phyloP scores from a whole-genome alignment of 2,329 filamentous ascomycete genomes.

The Curvularia spicifera region DNA sequence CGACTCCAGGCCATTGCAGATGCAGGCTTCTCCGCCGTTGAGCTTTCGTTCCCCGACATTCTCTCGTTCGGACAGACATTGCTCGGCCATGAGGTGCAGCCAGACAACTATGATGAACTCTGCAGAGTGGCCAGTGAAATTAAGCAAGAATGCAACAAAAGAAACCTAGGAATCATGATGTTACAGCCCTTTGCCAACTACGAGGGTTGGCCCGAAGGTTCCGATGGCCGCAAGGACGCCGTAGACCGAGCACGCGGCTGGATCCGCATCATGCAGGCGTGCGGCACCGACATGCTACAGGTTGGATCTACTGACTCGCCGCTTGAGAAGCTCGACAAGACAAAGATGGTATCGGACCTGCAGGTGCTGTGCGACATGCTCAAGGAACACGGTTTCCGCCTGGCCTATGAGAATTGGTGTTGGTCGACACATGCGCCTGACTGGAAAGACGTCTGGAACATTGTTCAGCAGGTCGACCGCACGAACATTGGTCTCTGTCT shows the following conservation, averaged over 20 bases:
- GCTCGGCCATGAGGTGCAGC: slow-evolving; percentile 58
- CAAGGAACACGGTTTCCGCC: slow-evolving; percentile 61
- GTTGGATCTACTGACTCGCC: slow-evolving; percentile 68
- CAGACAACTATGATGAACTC: slow-evolving; percentile 66
- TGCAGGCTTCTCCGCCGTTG: slow-evolving; percentile 71
- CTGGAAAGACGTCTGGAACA: slow-evolving; percentile 74
- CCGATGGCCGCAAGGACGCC: slow-evolving; percentile 65
- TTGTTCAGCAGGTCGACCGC: slow-evolving; percentile 67
- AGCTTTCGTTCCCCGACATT: slow-evolving; percentile 77
- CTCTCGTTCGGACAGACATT: slow-evolving; percentile 65
- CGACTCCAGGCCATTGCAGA: slow-evolving; percentile 68
- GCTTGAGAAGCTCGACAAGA: slow-evolving; percentile 59
- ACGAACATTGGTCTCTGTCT: slow-evolving; percentile 76
- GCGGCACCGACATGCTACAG: slow-evolving; percentile 74
- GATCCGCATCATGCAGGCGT: slow-evolving; percentile 73
- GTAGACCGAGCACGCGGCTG: slow-evolving; percentile 69
- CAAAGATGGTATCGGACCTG: slow-evolving; percentile 66
- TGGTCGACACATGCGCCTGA: slow-evolving; percentile 67
- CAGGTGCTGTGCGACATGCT: slow-evolving; percentile 63
- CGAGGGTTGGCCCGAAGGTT: slow-evolving; percentile 71
- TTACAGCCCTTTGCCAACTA: slow-evolving; percentile 79
- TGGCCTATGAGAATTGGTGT: slow-evolving; percentile 85
- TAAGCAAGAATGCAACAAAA: slow-evolving; percentile 60
- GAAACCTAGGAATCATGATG: slow-evolving; percentile 69
- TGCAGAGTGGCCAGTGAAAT: slow-evolving; percentile 62